A percentile compares a stretch with the other conserved stretches of the same genome.
Conservation (phyloP, 148 eudicot genomes). For the Rhododendron williamsianum region DNA sequence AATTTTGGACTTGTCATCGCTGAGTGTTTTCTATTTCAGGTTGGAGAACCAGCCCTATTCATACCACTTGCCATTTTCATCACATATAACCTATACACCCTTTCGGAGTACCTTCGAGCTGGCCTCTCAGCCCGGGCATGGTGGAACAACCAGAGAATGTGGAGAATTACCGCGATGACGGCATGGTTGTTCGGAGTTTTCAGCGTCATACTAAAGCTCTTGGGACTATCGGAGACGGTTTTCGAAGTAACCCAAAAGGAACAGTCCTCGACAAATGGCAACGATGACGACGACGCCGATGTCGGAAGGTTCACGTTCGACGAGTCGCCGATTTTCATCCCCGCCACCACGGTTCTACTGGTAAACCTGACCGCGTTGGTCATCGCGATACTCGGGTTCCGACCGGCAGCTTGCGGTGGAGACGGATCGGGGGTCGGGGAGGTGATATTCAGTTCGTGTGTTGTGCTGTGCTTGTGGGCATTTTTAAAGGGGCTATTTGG, state of each 20-base stretch:
- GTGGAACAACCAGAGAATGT: conserved; percentile 41
- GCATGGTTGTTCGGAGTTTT: conserved; percentile 27
- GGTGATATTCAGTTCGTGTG: conserved; percentile 18
- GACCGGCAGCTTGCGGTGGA: neutral
- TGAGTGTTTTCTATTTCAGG: conserved; percentile 8
- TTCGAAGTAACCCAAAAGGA: conserved; percentile 38
- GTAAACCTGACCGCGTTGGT: conserved; percentile 18
- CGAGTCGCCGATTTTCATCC: conserved; percentile 28
- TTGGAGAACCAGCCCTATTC: conserved; percentile 17
- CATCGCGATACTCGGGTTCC: neutral
- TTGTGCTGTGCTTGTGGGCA: conserved; percentile 18
- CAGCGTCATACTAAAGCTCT: conserved; percentile 16
- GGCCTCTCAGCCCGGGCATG: conserved; percentile 25
- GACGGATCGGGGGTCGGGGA: conserved; percentile 18
- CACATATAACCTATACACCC: conserved; percentile 19
- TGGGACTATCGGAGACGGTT: conserved; percentile 19
- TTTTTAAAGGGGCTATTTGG: conserved; percentile 29
- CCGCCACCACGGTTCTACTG: conserved; percentile 25
- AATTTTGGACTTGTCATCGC: too few species aligned
- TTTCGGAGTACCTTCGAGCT: conserved; percentile 14
- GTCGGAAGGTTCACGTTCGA: conserved; percentile 25
- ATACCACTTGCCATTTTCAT: conserved; percentile 17
- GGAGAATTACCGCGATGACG: conserved; percentile 14
- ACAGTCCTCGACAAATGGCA: neutral
- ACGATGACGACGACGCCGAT: neutral